Conservation (phyloP, 1,284 basidiomycete genomes). For the Mrakiaceae sp. region DNA sequence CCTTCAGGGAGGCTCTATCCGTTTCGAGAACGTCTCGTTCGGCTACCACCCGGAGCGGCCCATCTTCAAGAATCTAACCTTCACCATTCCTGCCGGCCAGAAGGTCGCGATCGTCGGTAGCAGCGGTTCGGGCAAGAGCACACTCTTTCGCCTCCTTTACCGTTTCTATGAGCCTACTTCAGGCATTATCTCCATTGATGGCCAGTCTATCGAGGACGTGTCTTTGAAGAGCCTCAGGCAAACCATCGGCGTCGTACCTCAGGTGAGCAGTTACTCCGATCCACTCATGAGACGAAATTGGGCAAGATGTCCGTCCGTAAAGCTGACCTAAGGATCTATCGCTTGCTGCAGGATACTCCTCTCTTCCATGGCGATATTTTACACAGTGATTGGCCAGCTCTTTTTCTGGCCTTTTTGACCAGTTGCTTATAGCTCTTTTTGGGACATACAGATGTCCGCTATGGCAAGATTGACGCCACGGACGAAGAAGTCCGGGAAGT, state of each 20-base stretch:
- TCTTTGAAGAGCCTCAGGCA: conserved; percentile 61
- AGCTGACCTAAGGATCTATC: no score
- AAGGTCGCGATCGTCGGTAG: conserved; percentile 95
- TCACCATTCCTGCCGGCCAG: conserved; percentile 86
- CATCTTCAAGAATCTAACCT: conserved; percentile 80
- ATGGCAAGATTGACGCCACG: conserved; percentile 75
- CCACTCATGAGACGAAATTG: no score
- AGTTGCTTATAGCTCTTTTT: no score
- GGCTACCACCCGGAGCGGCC: conserved; percentile 81
- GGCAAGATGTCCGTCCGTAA: no score
- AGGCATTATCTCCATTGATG: conserved; percentile 63
- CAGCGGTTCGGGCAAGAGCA: conserved; percentile 96
- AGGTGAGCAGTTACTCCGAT: conserved; percentile 30
- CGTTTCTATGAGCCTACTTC: conserved; percentile 80
- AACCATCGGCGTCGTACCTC: conserved; percentile 85
- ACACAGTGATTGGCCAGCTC: conserved; percentile 43
- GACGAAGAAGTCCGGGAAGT: conserved; percentile 81
- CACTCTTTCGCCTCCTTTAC: conserved; percentile 86
- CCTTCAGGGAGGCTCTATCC: conserved; percentile 73
- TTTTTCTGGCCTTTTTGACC: no score
- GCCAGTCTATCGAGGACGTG: conserved; percentile 69
- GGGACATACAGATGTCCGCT: conserved; percentile 51
- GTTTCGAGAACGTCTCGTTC: conserved; percentile 86
- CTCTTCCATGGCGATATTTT: conserved; percentile 91
- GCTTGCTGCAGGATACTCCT: conserved; percentile 56